Percentiles rank a stretch among this genome's conserved stretches.
Evolutionary conservation across 331 rosid species (phyloP).

Genomic region (Malus hybrid): DNA sequence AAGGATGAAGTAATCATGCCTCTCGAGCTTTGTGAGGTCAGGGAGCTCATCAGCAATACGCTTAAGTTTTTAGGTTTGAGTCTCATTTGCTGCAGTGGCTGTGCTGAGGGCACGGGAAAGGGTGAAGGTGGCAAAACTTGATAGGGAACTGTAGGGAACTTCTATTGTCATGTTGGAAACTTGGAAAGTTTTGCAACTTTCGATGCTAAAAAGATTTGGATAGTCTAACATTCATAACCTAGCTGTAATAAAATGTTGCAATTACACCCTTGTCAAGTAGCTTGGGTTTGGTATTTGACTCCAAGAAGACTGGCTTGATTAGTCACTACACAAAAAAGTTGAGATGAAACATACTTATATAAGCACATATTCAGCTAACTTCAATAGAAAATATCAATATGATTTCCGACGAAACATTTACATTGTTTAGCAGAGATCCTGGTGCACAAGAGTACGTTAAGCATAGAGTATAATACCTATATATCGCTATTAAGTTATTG

Average conservation of each 20-base stretch:
- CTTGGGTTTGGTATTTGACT: background rate
- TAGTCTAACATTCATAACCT: background rate
- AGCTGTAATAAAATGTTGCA: background rate
- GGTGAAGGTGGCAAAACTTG: slow-evolving; percentile 2
- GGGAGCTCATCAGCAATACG: slow-evolving; percentile 50
- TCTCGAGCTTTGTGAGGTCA: slow-evolving; percentile 41
- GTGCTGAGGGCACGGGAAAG: slow-evolving; percentile 22
- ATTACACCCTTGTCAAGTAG: background rate
- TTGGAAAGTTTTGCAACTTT: background rate
- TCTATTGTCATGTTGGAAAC: slow-evolving; percentile 8
- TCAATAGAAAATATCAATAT: background rate
- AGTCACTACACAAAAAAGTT: background rate
- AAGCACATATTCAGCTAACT: too few relatives aligned
- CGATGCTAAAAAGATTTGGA: background rate
- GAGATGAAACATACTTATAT: too few relatives aligned
- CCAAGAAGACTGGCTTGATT: background rate
- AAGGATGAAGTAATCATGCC: slow-evolving; percentile 48
- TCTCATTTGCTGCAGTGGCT: slow-evolving; percentile 18
- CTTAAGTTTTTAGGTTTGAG: slow-evolving; percentile 29
- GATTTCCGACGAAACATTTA: background rate
- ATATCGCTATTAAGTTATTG: background rate
- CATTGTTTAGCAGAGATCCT: background rate
- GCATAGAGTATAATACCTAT: background rate
- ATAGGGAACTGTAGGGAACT: slow-evolving; percentile 9
- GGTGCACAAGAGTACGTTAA: background rate